A percentile compares a stretch with the other conserved stretches of the same genome.
Conservation (phyloP, 345 rosid species). For the Aegle marmelos region DNA sequence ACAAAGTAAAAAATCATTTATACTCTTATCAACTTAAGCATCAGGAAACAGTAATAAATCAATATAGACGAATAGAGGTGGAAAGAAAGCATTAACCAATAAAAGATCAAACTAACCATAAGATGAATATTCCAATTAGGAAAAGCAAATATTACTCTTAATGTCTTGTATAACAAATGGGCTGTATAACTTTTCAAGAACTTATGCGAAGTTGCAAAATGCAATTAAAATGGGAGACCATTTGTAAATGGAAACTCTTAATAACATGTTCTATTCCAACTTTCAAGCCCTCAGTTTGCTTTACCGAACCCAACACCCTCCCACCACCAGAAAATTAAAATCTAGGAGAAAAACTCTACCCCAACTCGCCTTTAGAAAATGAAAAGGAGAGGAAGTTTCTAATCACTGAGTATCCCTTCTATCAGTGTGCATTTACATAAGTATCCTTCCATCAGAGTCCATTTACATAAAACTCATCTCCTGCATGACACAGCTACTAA, state of each 20-base stretch:
- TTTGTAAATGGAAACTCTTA: neutral
- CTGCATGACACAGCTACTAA: neutral
- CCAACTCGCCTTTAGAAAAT: neutral
- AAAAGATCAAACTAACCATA: neutral
- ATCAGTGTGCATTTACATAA: neutral
- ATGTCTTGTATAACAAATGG: neutral
- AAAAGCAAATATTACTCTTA: neutral
- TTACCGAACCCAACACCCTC: neutral
- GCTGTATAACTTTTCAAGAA: neutral
- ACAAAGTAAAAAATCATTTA: slow-evolving; percentile 21
- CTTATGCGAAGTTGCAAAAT: neutral
- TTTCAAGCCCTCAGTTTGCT: neutral
- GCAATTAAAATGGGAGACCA: neutral
- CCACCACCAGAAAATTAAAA: neutral
- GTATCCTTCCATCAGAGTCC: neutral
- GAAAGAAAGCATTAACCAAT: slow-evolving; percentile 2
- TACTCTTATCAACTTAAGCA: slow-evolving; percentile 10
- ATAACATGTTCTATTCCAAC: neutral
- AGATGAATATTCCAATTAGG: neutral
- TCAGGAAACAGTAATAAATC: neutral
- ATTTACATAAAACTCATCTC: neutral
- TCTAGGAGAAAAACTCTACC: too few relatives aligned
- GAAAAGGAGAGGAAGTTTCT: neutral
- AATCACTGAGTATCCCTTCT: neutral
- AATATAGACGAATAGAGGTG: neutral